Percentiles rank a stretch among this genome's conserved stretches.
Evolutionary conservation across 371 early-diverging fungal genomes (phyloP).

Genomic region (Mucor circinelloides): DNA sequence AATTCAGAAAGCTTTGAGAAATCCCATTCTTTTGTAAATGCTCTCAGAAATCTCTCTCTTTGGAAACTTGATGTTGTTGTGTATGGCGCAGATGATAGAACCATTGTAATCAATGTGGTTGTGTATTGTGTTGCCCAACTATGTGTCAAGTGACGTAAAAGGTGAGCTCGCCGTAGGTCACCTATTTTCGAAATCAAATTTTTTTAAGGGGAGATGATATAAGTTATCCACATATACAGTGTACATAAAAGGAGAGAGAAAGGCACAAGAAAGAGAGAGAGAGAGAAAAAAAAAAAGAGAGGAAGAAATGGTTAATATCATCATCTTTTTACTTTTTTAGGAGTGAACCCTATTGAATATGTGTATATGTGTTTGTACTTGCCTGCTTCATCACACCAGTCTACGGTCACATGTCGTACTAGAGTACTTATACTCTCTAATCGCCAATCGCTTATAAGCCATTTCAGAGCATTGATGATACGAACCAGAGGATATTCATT

Average conservation of each 20-base stretch:
- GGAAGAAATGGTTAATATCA: background rate
- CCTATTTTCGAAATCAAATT: constrained; percentile 27
- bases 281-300: background rate
- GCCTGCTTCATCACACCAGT: constrained; percentile 58
- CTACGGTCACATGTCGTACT: constrained; percentile 66
- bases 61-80: constrained; percentile 34
- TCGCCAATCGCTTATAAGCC: constrained; percentile 73
- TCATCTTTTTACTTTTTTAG: background rate
- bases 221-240: background rate
- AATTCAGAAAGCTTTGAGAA: constrained; percentile 79
- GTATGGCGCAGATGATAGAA: constrained; percentile 45
- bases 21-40: constrained; percentile 75
- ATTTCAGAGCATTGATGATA: constrained; percentile 71
- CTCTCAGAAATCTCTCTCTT: constrained; percentile 66
- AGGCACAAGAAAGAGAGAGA: background rate
- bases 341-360: background rate
- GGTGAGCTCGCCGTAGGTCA: constrained; percentile 56
- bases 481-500: constrained; percentile 72
- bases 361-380: background rate
- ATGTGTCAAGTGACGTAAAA: constrained; percentile 57
- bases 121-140: constrained; percentile 67
- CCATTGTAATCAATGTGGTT: constrained; percentile 50
- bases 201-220: background rate
- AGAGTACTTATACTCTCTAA: constrained; percentile 66
- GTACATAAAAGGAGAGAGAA: background rate